Evolutionary conservation across 257 asterid species (phyloP).

Genomic region (Rehmannia glutinosa): DNA sequence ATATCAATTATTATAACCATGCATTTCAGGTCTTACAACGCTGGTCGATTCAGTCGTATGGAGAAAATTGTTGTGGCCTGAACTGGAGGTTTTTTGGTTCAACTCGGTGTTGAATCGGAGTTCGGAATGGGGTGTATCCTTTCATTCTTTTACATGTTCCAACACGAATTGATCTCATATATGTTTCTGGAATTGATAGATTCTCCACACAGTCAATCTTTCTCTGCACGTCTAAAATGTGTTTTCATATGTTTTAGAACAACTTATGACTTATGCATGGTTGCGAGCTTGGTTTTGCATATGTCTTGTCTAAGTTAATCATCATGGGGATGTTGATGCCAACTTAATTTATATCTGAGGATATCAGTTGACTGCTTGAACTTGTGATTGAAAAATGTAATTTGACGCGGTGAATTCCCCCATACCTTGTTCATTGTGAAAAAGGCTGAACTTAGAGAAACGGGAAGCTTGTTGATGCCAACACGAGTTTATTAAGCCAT

Average conservation of each 20-base stretch:
- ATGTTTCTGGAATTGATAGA: not conserved
- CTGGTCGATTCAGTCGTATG: conserved; percentile 78
- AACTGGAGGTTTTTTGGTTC: conserved; percentile 94
- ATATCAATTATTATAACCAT: conserved; percentile 5
- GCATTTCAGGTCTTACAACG: conserved; percentile 64
- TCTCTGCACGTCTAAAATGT: not conserved
- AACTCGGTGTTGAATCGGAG: conserved; percentile 92
- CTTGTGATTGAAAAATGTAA: not conserved
- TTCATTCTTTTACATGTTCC: not conserved
- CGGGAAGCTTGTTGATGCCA: not conserved
- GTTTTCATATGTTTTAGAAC: not conserved
- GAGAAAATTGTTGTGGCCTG: conserved; percentile 90
- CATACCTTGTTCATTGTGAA: not conserved
- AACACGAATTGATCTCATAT: not conserved
- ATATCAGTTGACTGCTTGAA: not conserved
- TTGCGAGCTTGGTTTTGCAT: not conserved
- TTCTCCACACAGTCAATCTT: not conserved
- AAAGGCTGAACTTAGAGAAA: too few relatives aligned
- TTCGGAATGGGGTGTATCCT: conserved; percentile 99
- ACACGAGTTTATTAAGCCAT: not conserved
- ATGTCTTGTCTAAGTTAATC: not conserved
- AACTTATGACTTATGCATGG: not conserved
- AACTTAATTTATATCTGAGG: not conserved
- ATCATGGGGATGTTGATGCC: not conserved
- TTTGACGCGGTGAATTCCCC: not conserved